phyloP scores from a whole-genome alignment of 495 filamentous ascomycete genomes.

The Eremomyces bilateralis region DNA sequence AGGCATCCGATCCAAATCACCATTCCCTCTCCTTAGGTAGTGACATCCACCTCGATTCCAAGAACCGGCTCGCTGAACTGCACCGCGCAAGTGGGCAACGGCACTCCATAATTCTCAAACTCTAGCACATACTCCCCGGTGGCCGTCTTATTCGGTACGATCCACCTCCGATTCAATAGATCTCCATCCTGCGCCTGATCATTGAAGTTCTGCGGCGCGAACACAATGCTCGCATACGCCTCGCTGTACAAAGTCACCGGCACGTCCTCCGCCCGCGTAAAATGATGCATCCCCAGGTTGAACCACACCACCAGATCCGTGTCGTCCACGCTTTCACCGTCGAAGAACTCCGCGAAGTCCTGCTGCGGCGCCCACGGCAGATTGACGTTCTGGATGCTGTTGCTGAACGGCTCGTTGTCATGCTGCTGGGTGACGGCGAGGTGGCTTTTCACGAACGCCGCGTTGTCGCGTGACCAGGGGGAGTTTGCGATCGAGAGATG shows the following conservation, averaged over 20 bases:
- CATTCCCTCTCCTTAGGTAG: neutral
- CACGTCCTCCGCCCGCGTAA: constrained; percentile 8
- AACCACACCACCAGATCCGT: constrained; percentile 9
- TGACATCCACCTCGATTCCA: neutral
- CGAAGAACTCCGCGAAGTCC: constrained; percentile 9
- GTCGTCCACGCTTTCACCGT: constrained; percentile 5
- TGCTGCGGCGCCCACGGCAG: constrained; percentile 5
- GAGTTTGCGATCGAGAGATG: constrained; percentile 7
- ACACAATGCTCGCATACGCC: constrained; percentile 5
- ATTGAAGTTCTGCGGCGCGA: constrained; percentile 10
- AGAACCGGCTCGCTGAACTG: constrained; percentile 5
- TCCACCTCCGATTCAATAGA: constrained; percentile 9
- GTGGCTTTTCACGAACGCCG: constrained; percentile 5
- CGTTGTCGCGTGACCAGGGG: constrained; percentile 2
- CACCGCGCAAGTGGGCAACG: constrained; percentile 3
- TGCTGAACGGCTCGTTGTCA: constrained; percentile 6
- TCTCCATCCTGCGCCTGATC: constrained; percentile 9
- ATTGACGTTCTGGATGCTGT: constrained; percentile 7
- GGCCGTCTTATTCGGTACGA: constrained; percentile 2
- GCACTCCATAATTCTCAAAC: constrained; percentile 7
- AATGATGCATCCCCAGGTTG: constrained; percentile 11
- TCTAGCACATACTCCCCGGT: constrained; percentile 1
- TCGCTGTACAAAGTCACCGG: constrained; percentile 8
- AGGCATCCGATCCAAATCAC: neutral
- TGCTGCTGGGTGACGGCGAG: constrained; percentile 5